Evolutionary conservation across 202 grass and related monocot genomes (phyloP), one percentile per base, ranked within the genome.

Genomic region (Setaria italica): DNA sequence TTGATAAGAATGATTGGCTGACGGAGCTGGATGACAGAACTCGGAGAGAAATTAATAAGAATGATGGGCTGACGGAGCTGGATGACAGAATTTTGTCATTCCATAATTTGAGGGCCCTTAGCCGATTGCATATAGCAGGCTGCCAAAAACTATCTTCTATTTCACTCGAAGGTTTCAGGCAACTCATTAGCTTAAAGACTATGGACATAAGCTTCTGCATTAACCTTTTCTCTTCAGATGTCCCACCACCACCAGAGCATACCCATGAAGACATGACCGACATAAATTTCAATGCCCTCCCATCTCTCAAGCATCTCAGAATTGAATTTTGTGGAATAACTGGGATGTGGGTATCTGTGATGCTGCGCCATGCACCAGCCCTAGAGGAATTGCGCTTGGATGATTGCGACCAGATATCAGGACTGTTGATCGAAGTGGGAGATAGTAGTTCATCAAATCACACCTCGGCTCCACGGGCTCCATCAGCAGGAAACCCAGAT

Each of bases 41-140:
- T 25, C 25, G 25, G 25, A 25, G 25, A 25, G 25, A 25, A 25
- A 25, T 25, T 25, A 25, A 25, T 25, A 25, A 25, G 25, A 25
- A 25, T 25, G 25, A 41, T 6, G 39, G 5, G 39, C 39, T 41
- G 39, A 41, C 39, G 4, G 39, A 41, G 13, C 20, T 83, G 59
- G 71, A 69, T 17, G 59, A 37, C 13, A 70, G 45, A 71, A 60
- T 47, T 6, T 70, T 83, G 45, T 73, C 45, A 30, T 93, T 82
- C 3, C 74, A 54, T n/a, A 84, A 75, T 34, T 70, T 87, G 16
- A 70, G 42, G 42, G 17, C 7, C 37, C 48, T 47, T 30, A 84
- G 15, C 41, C 0, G 0, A 0, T 42, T 94, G 70, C 0, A 0
- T 0, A 88, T 92, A 67, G 0, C 0, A 0, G 0, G 11, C 17